Evolutionary conservation across 2,329 filamentous ascomycete species (phyloP), one percentile per base, ranked within the genome.

Genomic region (Rasamsonia emersonii): DNA sequence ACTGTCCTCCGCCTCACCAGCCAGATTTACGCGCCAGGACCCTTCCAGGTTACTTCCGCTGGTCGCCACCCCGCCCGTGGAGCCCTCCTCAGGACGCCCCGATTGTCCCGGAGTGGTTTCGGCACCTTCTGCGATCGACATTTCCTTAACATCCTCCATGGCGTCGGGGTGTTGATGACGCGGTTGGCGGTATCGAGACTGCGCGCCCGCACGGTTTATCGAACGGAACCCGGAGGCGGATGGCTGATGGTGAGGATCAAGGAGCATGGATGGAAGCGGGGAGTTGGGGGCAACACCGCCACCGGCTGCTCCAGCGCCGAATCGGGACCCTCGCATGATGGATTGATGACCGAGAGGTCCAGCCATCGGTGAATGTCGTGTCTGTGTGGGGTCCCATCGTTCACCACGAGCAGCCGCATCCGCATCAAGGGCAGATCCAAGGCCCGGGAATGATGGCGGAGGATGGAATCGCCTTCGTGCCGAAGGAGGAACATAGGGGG

Each of bases 401-500:
- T 34, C 66, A 50, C 29, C 67, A 54, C 67, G 38, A 61, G 61
- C 21, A 55, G 54, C 40, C 62, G 62, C 40, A 24, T 35, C 75
- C 64, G 37, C 60, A 59, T 46, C 67, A 48, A 36, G 61, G 14
- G 73, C 77, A 19, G 73, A 82, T 51, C 75, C 77, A 6, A 85
- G 65, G 3, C 77, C 79, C 1, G 85, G 81, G 49, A 89, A 84
- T 1, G 73, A 65, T 4, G 84, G 83, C 1, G 84, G 83, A 15
- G 80, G 82, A 38, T 88, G 75, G 53, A 89, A 88, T 35, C 68
- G 68, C 36, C 67, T 71, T 46, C 61, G 51, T 21, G 38, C 43
- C 11, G 41, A 34, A 8, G 50, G 41, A n/a, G 29, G 25, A 33
- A 75, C 69, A 13, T 75, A 74, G 5, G 74, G 73, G 13, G 79